Percentiles rank a stretch among this genome's conserved stretches.
Evolutionary conservation across 306 rosid genomes (phyloP).

Genomic region (Abrus precatorius): DNA sequence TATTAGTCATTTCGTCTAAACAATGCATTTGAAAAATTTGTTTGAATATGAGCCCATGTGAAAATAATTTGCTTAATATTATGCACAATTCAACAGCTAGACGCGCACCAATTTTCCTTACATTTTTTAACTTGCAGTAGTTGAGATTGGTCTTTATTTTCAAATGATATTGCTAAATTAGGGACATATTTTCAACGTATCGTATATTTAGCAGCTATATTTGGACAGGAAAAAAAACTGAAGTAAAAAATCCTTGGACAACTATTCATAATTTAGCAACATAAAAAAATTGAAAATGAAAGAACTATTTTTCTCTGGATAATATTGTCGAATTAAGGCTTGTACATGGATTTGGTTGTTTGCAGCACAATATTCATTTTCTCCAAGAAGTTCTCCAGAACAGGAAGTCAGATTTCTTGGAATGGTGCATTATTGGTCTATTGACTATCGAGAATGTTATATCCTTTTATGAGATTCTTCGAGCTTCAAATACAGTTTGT

Average conservation of each 20-base stretch:
- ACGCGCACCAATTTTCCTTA: background rate
- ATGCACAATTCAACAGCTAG: slow-evolving; percentile 12
- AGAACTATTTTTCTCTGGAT: slow-evolving; percentile 5
- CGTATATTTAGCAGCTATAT: slow-evolving; percentile 4
- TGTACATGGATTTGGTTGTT: slow-evolving; percentile 31
- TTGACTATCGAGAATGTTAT: slow-evolving; percentile 82
- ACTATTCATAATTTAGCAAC: slow-evolving; percentile 6
- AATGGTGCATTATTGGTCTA: slow-evolving; percentile 95
- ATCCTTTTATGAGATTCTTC: slow-evolving; percentile 84
- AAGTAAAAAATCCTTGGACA: background rate
- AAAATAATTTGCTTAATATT: slow-evolving; percentile 10
- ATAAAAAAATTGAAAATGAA: slow-evolving; percentile 8
- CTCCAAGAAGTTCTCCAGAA: slow-evolving; percentile 95
- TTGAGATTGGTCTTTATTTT: slow-evolving; percentile 15
- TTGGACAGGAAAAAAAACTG: background rate
- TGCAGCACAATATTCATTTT: slow-evolving; percentile 99
- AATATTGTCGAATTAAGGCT: slow-evolving; percentile 21
- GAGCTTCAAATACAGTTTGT: slow-evolving; percentile 63
- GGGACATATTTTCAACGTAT: slow-evolving; percentile 3
- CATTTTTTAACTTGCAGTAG: background rate
- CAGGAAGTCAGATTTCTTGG: slow-evolving; percentile 95
- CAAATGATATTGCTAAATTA: slow-evolving; percentile 1
- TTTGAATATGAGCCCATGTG: slow-evolving; percentile 20
- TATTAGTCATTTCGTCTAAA: slow-evolving; percentile 26
- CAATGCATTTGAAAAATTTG: slow-evolving; percentile 28